Percentiles rank a stretch among this genome's conserved stretches.
Evolutionary conservation across 1,139 yeast genomes (phyloP).

Genomic region (Saccharomyces hybrid): DNA sequence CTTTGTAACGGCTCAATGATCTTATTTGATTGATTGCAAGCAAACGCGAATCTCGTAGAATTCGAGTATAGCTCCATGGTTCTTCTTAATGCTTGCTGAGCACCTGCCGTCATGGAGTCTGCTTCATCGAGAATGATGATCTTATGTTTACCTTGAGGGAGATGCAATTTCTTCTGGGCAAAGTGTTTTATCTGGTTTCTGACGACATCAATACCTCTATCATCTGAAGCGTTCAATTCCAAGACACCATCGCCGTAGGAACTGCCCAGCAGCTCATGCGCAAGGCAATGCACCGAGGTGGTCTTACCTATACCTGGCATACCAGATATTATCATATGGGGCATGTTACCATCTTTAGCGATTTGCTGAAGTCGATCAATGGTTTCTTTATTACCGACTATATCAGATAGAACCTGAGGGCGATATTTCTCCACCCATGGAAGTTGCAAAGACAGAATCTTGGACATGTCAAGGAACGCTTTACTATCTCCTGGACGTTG

Average conservation of each 20-base stretch:
- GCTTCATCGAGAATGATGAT: conserved; percentile 90
- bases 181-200: conserved; percentile 87
- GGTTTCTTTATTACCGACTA: conserved; percentile 91
- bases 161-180: conserved; percentile 83
- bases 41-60: conserved; percentile 94
- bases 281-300: conserved; percentile 85
- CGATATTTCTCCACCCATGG: conserved; percentile 92
- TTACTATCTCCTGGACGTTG: not conserved
- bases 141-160: conserved; percentile 73
- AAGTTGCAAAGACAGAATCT: conserved; percentile 30
- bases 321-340: conserved; percentile 90
- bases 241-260: conserved; percentile 74
- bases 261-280: conserved; percentile 72
- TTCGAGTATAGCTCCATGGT: conserved; percentile 95
- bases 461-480: conserved; percentile 8
- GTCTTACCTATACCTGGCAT: conserved; percentile 97
- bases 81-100: conserved; percentile 94
- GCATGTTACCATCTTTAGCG: conserved; percentile 91
- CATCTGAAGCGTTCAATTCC: conserved; percentile 93
- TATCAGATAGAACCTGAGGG: conserved; percentile 68
- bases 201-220: conserved; percentile 92
- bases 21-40: conserved; percentile 89
- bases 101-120: conserved; percentile 86
- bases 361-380: conserved; percentile 75
- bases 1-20: conserved; percentile 95